Conservation (phyloP, 208 protist species). For the Porcisia deanei region DNA sequence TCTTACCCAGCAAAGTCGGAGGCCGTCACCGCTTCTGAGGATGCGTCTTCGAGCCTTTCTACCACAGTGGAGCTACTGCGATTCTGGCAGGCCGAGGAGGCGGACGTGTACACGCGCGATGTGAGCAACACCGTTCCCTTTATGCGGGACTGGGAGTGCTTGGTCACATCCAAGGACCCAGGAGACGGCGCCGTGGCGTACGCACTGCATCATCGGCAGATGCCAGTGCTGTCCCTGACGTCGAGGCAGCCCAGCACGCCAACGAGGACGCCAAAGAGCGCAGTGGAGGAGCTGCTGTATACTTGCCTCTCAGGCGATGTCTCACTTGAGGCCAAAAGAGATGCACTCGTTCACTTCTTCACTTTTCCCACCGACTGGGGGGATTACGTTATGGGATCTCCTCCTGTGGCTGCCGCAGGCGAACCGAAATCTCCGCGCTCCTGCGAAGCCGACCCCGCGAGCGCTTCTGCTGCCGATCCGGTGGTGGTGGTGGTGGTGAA, state of each 20-base stretch:
- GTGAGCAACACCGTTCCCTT: conserved; percentile 43
- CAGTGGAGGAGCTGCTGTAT: conserved; percentile 25
- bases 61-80: conserved; percentile 35
- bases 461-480: neutral
- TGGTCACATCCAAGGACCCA: conserved; percentile 45
- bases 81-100: conserved; percentile 54
- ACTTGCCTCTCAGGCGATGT: neutral
- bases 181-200: conserved; percentile 53
- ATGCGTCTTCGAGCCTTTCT: neutral
- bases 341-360: conserved; percentile 38
- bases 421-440: neutral
- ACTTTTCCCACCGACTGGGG: conserved; percentile 36
- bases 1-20: neutral
- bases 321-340: conserved; percentile 7
- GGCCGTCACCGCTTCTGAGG: neutral
- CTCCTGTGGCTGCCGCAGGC: neutral
- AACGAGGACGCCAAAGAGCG: neutral
- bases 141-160: conserved; percentile 48
- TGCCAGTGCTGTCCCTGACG: conserved; percentile 62
- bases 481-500: conserved; percentile 16
- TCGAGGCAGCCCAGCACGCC: neutral
- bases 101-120: conserved; percentile 35
- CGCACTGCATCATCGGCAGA: conserved; percentile 61
- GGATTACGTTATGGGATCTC: neutral
- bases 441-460: neutral